Conservation (phyloP, 345 rosid species). For the Lenwebbia sp. region DNA sequence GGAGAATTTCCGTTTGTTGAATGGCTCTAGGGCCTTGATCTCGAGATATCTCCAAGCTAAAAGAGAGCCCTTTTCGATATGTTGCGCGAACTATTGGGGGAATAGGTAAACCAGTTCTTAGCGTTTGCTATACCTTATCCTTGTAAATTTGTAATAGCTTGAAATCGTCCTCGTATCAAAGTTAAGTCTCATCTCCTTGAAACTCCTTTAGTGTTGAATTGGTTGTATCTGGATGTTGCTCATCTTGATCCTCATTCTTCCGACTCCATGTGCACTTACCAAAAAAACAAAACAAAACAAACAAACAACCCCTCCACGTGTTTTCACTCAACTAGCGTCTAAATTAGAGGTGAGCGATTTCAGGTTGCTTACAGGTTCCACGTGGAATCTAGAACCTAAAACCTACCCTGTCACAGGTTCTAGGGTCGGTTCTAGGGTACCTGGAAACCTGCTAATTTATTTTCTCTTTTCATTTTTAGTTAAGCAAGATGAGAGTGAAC, state of each 20-base stretch:
- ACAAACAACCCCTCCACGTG: not conserved
- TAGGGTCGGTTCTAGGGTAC: too few species aligned
- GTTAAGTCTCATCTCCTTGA: not conserved
- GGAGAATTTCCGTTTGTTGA: too few species aligned
- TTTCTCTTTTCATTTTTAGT: too few species aligned
- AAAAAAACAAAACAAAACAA: too few species aligned
- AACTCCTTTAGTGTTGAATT: not conserved
- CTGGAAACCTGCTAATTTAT: too few species aligned
- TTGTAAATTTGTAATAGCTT: not conserved
- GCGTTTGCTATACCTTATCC: not conserved
- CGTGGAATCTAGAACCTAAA: too few species aligned
- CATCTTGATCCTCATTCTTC: not conserved
- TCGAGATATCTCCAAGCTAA: not conserved
- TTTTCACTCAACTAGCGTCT: not conserved
- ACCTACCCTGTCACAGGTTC: too few species aligned
- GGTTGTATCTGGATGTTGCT: not conserved
- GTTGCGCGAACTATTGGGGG: too few species aligned
- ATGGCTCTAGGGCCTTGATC: not conserved
- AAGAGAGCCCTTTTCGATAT: not conserved
- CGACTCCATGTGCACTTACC: not conserved
- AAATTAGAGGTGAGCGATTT: too few species aligned
- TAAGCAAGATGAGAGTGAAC: too few species aligned
- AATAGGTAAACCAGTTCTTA: too few species aligned
- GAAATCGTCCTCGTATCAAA: not conserved
- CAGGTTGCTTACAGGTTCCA: too few species aligned